These are phyloP conservation scores for Pyricularia grisea DNA, from an alignment of 2,329 filamentous ascomycete genomes.

Conservation along the genomic window DNA sequence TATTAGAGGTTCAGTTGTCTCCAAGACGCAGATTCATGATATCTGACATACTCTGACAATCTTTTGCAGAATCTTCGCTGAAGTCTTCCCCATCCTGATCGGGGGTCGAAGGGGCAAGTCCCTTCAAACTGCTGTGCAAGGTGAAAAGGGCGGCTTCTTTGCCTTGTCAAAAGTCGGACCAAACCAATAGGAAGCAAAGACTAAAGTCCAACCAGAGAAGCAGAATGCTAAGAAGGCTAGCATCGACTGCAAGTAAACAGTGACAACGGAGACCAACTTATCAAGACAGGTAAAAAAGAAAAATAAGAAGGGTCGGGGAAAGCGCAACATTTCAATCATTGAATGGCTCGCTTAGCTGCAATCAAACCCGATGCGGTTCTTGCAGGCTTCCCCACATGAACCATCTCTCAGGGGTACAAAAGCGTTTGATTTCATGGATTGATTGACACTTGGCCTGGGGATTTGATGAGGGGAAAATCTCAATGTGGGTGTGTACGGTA, in stretches of 20 bases:
- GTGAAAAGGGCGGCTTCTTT: background rate
- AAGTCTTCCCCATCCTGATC: constrained; percentile 1
- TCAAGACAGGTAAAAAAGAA: background rate
- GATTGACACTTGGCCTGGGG: background rate
- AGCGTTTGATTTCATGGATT: background rate
- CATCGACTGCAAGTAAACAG: background rate
- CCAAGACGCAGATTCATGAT: background rate
- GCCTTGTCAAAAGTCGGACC: background rate
- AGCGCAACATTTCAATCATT: background rate
- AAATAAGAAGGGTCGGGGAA: background rate
- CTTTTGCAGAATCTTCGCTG: constrained; percentile 3
- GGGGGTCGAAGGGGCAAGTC: background rate
- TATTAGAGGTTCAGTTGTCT: background rate
- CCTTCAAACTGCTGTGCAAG: background rate
- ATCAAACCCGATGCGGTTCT: background rate
- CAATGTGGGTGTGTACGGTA: background rate
- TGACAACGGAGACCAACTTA: background rate
- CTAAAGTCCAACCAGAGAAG: background rate
- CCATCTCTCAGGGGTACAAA: background rate
- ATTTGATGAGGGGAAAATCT: background rate
- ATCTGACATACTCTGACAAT: constrained; percentile 20
- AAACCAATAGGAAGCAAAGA: background rate
- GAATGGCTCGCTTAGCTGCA: background rate
- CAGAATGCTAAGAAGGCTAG: background rate
- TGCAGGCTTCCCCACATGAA: background rate